Evolutionary conservation across 352 stramenopile species (phyloP), one percentile per base, ranked within the genome.

Genomic region (Pythium grandisporangium): DNA sequence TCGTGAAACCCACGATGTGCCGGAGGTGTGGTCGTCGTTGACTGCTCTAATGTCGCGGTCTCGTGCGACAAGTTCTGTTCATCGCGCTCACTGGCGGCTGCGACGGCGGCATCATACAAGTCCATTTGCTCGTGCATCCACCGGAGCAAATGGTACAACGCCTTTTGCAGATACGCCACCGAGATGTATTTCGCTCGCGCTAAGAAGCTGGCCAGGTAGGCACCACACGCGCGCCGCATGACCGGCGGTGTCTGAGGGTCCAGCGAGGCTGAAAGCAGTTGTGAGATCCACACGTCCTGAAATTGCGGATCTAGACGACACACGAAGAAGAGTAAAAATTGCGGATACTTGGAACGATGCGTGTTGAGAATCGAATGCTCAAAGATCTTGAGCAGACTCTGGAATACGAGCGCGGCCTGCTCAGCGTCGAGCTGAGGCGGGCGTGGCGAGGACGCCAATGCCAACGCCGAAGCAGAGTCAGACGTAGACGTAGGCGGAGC

Each of bases 181-280:
- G 76, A 83, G 32, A 98, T 88, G 64, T 96, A 98, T 39, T 89
- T 96, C 22, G 92, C 88, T 22, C 95, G 78, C 41, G 87, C 95
- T 13, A 99, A 66, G 52, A 98, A 98, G 21, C 92, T 98, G 17
- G 94, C 95, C 20, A 98, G 64, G 58, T 98, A 98, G 22, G 90
- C 96, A 13, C 87, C 85, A 46, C 87, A 93, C 49, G 82, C 97
- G 62, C 98, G 94, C 17, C 86, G 77, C 24, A 88, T 95, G 27
- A 92, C 78, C 11, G 87, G 77, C 6, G 93, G 84, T 47, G 58
- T 82, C 37, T 95, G 87, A 10, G 77, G 56, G 30, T 93, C 80
- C 26, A 87, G 64, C 37, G 71, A 87, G 21, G 72, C 69, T 1
- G 74, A 60, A 11, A 92, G 60, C 17, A 94, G 58, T 45, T 90